phyloP scores from a whole-genome alignment of 805 yeast genomes.

The Myxozyma geophila region DNA sequence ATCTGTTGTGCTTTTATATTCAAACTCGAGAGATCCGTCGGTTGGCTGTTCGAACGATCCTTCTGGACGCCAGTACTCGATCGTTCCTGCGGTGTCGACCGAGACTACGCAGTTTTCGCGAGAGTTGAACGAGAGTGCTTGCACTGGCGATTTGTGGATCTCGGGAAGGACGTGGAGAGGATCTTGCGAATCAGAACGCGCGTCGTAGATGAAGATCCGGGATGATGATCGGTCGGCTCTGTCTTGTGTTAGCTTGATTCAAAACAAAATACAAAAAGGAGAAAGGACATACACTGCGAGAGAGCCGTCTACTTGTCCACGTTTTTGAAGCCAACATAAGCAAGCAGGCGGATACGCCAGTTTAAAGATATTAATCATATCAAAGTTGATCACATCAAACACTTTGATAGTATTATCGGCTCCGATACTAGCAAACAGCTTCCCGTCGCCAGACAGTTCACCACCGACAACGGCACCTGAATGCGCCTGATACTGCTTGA shows the following conservation, averaged over 20 bases:
- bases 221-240: constrained; percentile 35
- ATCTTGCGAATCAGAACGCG: constrained; percentile 33
- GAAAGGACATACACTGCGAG: constrained; percentile 22
- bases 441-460: constrained; percentile 38
- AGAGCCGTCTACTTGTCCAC: constrained; percentile 31
- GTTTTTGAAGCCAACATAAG: constrained; percentile 40
- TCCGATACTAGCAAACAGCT: constrained; percentile 41
- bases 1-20: constrained; percentile 50
- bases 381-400: constrained; percentile 47
- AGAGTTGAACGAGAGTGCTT: constrained; percentile 39
- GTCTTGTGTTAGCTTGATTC: too few species aligned
- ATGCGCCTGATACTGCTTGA: constrained; percentile 44
- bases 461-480: constrained; percentile 27
- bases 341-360: constrained; percentile 42
- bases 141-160: constrained; percentile 41
- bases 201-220: constrained; percentile 39
- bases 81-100: constrained; percentile 44
- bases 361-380: constrained; percentile 47
- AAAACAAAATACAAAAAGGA: not conserved
- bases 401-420: constrained; percentile 40
- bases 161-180: constrained; percentile 25
- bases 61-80: constrained; percentile 47
- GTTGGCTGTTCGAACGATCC: constrained; percentile 35
- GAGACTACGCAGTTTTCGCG: constrained; percentile 42
- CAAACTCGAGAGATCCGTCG: constrained; percentile 39